Conservation (phyloP, 768 basidiomycete species). For the Lactarius vividus region DNA sequence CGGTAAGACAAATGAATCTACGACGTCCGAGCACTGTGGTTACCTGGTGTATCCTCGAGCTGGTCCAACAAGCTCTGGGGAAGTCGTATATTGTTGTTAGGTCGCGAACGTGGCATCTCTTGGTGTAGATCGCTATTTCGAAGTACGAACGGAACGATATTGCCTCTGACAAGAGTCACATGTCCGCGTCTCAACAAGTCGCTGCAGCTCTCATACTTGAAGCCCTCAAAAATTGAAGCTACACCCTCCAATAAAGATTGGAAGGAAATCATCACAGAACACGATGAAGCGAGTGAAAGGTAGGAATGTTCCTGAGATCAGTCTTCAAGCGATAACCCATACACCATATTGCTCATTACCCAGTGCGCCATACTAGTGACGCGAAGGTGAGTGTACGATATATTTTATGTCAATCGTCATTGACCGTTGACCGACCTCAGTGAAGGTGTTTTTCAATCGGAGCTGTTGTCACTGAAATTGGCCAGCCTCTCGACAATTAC, state of each 20-base stretch:
- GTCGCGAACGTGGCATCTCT: constrained; percentile 4
- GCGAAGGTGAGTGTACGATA: too few relatives aligned
- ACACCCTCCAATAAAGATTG: too few relatives aligned
- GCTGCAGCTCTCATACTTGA: not conserved
- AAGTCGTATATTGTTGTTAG: constrained; percentile 11
- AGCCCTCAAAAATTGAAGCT: not conserved
- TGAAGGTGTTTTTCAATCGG: not conserved
- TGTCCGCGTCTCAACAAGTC: not conserved
- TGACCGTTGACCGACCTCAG: not conserved
- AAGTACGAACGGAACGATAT: not conserved
- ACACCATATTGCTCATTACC: too few relatives aligned
- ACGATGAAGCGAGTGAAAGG: too few relatives aligned
- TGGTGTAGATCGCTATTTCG: not conserved
- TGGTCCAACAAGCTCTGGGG: constrained; percentile 23
- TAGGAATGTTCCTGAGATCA: too few relatives aligned
- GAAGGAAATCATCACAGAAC: too few relatives aligned
- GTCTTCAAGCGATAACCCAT: too few relatives aligned
- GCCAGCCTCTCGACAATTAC: too few relatives aligned
- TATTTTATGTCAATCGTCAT: too few relatives aligned
- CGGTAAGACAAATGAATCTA: not conserved
- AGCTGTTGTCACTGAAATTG: not conserved
- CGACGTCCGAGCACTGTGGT: not conserved
- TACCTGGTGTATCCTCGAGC: constrained; percentile 19
- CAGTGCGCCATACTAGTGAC: too few relatives aligned
- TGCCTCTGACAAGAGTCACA: not conserved